Evolutionary conservation across 108 stramenopile genomes (phyloP).

Genomic region (Cyclotella kingstonii): DNA sequence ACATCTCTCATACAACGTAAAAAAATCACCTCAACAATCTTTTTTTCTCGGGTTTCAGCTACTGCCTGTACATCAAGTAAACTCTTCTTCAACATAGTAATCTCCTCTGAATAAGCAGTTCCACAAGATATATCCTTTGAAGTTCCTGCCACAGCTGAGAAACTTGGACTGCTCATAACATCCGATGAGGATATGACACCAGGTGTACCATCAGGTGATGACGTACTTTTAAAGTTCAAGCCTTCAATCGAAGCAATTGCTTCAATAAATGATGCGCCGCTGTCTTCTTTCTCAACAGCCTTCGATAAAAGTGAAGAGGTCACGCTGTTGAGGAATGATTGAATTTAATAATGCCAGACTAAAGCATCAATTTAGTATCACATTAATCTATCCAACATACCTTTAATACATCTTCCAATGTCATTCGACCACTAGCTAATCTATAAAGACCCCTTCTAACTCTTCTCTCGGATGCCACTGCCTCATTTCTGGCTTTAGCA

Average conservation of each 20-base stretch:
- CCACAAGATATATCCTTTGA: conserved; percentile 16
- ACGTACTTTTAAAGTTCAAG: conserved; percentile 20
- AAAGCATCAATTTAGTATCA: neutral
- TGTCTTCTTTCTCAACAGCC: conserved; percentile 59
- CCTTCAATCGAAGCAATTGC: conserved; percentile 42
- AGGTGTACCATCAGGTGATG: conserved; percentile 42
- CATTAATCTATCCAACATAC: conserved; percentile 27
- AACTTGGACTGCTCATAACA: conserved; percentile 43
- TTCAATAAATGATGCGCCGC: conserved; percentile 46
- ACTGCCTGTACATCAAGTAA: conserved; percentile 59
- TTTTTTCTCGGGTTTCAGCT: conserved; percentile 55
- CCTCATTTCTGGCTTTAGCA: conserved; percentile 64
- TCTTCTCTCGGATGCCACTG: conserved; percentile 59
- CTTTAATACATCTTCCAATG: conserved; percentile 70
- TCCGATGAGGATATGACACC: conserved; percentile 14
- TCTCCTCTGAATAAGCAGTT: conserved; percentile 33
- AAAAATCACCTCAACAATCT: conserved; percentile 66
- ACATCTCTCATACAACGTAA: neutral
- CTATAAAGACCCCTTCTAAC: conserved; percentile 80
- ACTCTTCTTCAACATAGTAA: conserved; percentile 53
- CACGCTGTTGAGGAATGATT: neutral
- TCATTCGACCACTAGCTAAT: conserved; percentile 62
- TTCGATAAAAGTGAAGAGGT: neutral
- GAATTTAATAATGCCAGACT: neutral
- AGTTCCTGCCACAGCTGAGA: conserved; percentile 5